A percentile compares a stretch with the other conserved stretches of the same genome.
Evolutionary conservation across 345 rosid genomes (phyloP).

Genomic region (Heritiera littoralis): DNA sequence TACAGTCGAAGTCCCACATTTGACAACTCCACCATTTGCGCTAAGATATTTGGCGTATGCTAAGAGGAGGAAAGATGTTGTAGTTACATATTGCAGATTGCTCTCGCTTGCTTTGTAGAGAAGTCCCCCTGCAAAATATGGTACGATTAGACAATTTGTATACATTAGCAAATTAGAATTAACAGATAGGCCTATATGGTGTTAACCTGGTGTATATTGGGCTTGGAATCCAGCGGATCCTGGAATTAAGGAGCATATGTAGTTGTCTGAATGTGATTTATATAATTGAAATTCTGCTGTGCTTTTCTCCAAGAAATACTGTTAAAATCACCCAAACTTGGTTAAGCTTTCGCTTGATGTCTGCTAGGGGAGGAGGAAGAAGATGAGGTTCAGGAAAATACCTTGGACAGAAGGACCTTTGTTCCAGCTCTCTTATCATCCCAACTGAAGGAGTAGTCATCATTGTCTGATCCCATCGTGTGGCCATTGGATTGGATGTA

Average conservation of each 20-base stretch:
- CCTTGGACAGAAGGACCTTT: constrained; percentile 70
- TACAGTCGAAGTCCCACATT: constrained; percentile 44
- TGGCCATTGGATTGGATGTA: constrained; percentile 69
- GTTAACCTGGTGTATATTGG: constrained; percentile 61
- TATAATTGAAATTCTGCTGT: constrained; percentile 48
- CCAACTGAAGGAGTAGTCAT: constrained; percentile 73
- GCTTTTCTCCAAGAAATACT: constrained; percentile 58
- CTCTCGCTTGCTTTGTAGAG: constrained; percentile 61
- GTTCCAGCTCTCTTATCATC: constrained; percentile 75
- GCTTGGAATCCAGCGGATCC: constrained; percentile 61
- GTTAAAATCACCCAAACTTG: constrained; percentile 4
- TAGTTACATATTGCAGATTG: constrained; percentile 71
- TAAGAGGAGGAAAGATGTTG: constrained; percentile 59
- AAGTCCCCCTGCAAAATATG: constrained; percentile 52
- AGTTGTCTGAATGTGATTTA: constrained; percentile 72
- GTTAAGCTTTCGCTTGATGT: background rate
- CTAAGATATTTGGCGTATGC: constrained; percentile 63
- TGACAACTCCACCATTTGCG: constrained; percentile 41
- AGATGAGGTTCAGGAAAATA: constrained; percentile 13
- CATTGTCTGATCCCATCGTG: constrained; percentile 59
- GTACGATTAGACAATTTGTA: background rate
- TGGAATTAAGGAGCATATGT: constrained; percentile 64
- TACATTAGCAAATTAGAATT: background rate
- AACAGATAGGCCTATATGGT: background rate
- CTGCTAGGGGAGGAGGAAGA: background rate